Evolutionary conservation across 164 flowering plant species (phyloP).

Genomic region (Berberis vulgaris): DNA sequence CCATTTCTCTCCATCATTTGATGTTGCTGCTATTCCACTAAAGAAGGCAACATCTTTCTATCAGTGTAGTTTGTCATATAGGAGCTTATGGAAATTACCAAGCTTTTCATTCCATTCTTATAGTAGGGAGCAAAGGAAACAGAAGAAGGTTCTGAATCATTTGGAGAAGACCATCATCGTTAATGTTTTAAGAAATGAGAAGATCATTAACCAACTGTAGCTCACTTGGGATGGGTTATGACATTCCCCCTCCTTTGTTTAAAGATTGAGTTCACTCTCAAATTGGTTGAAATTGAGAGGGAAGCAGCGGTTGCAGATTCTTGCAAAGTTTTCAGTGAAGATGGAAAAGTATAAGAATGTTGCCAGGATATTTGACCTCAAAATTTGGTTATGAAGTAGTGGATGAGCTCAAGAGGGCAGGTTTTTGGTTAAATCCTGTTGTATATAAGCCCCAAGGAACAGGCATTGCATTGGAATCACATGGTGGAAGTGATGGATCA

Average conservation of each 20-base stretch:
- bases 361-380: conserved; percentile 51
- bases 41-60: conserved; percentile 42
- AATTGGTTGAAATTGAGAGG: conserved; percentile 69
- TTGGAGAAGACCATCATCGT: conserved; percentile 61
- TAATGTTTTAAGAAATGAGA: conserved; percentile 52
- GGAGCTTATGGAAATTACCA: conserved; percentile 77
- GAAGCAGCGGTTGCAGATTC: conserved; percentile 49
- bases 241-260: conserved; percentile 6
- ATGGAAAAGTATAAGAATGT: conserved; percentile 76
- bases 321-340: conserved; percentile 64
- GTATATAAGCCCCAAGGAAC: conserved; percentile 69
- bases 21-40: conserved; percentile 57
- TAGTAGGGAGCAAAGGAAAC: conserved; percentile 41
- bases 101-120: conserved; percentile 49
- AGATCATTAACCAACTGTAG: conserved; percentile 64
- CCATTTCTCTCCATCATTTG: conserved; percentile 33
- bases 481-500: conserved; percentile 75
- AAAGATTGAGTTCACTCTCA: conserved; percentile 18
- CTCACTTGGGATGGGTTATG: conserved; percentile 62
- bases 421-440: conserved; percentile 58
- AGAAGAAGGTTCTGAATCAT: conserved; percentile 24
- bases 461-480: conserved; percentile 48
- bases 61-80: conserved; percentile 52
- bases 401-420: conserved; percentile 74
- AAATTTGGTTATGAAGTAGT: conserved; percentile 66